Percentiles rank a stretch among this genome's conserved stretches.
phyloP scores from a whole-genome alignment of 2,329 filamentous ascomycete species.

The Thelonectria olida region DNA sequence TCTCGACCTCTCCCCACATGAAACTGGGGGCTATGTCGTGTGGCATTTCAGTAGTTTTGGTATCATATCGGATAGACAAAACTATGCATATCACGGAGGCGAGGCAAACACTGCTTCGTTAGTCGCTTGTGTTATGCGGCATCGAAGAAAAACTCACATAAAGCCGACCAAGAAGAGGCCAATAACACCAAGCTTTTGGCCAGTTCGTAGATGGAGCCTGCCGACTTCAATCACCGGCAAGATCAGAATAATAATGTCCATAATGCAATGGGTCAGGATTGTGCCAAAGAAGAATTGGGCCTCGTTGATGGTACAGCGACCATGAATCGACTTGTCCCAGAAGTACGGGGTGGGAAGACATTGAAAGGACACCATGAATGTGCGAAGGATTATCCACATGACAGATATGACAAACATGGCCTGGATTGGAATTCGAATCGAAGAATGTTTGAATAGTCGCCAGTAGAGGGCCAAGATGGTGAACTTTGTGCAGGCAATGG shows the following conservation, averaged over 20 bases:
- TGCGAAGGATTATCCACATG: constrained; percentile 42
- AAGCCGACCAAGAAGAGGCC: constrained; percentile 42
- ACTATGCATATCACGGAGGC: constrained; percentile 30
- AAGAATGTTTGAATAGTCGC: constrained; percentile 40
- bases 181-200: constrained; percentile 42
- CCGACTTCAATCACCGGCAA: constrained; percentile 44
- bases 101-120: constrained; percentile 26
- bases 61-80: constrained; percentile 26
- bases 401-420: constrained; percentile 33
- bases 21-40: constrained; percentile 28
- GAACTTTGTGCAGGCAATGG: constrained; percentile 41
- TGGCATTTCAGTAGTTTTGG: constrained; percentile 31
- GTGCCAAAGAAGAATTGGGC: constrained; percentile 46
- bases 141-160: constrained; percentile 30
- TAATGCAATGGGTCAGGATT: constrained; percentile 42
- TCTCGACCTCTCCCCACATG: constrained; percentile 33
- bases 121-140: neutral
- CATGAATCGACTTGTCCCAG: constrained; percentile 44
- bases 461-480: constrained; percentile 44
- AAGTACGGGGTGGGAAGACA: constrained; percentile 46
- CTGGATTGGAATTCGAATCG: constrained; percentile 41
- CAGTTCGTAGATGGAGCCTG: constrained; percentile 39
- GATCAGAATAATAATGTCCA: constrained; percentile 44
- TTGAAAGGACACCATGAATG: constrained; percentile 46
- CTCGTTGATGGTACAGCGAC: constrained; percentile 44